Percentiles rank a stretch among this genome's conserved stretches.
These are phyloP conservation scores for Schwanniomyces etchellsii DNA, from an alignment of 1,139 yeast genomes.

Conservation along the genomic window DNA sequence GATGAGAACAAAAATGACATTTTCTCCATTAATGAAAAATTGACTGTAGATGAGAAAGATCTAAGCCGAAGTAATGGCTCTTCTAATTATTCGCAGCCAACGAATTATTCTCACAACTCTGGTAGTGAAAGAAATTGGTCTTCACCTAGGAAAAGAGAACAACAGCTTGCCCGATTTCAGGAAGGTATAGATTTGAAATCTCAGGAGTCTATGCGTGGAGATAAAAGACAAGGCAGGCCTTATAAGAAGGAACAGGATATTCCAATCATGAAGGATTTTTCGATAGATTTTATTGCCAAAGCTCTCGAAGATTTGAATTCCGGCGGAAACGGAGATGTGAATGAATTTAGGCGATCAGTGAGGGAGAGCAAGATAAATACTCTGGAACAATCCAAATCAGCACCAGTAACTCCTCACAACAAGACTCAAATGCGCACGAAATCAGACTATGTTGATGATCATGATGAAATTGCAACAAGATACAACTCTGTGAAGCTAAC, in stretches of 20 bases:
- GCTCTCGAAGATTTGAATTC: conserved; percentile 61
- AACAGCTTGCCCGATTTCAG: conserved; percentile 32
- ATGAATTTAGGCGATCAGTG: conserved; percentile 35
- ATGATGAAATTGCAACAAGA: conserved; percentile 33
- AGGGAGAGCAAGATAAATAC: conserved; percentile 16
- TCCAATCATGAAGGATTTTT: conserved; percentile 40
- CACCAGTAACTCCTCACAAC: conserved; percentile 18
- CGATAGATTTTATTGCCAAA: conserved; percentile 48
- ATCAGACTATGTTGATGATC: conserved; percentile 32
- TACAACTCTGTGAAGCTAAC: conserved; percentile 25
- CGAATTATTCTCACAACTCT: conserved; percentile 25
- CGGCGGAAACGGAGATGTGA: conserved; percentile 58
- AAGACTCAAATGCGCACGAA: conserved; percentile 10
- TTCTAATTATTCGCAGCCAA: conserved; percentile 46
- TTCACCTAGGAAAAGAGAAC: conserved; percentile 41
- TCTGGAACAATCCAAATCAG: conserved; percentile 10
- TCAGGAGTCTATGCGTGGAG: conserved; percentile 21
- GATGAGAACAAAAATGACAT: conserved; percentile 30
- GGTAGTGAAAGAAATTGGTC: conserved; percentile 44
- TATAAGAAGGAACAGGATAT: conserved; percentile 10
- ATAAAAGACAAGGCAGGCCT: conserved; percentile 1
- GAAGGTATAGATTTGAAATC: conserved; percentile 35
- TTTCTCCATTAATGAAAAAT: conserved; percentile 19
- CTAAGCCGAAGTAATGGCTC: conserved; percentile 21
- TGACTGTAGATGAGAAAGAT: conserved; percentile 7